Evolutionary conservation across 1,284 basidiomycete genomes (phyloP).

Genomic region (Cutaneotrichosporon sp.): DNA sequence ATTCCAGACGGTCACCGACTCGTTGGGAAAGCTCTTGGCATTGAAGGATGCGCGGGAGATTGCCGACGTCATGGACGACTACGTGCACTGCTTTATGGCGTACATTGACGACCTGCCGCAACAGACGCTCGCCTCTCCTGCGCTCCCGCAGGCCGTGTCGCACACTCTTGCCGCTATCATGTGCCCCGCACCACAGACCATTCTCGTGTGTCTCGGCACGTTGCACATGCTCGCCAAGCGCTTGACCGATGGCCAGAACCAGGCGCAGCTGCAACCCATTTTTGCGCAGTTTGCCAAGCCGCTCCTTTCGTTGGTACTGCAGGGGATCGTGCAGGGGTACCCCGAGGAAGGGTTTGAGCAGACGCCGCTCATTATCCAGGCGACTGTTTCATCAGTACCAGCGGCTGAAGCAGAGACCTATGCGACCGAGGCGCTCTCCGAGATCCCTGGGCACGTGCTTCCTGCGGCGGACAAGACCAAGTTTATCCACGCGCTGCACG

Average conservation of each 20-base stretch:
- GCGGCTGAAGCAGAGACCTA: constrained; percentile 68
- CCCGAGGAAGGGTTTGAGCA: constrained; percentile 77
- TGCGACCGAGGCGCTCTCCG: constrained; percentile 69
- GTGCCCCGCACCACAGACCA: constrained; percentile 74
- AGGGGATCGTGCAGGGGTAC: constrained; percentile 79
- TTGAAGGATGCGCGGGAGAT: constrained; percentile 67
- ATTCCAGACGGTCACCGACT: constrained; percentile 73
- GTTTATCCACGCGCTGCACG: constrained; percentile 71
- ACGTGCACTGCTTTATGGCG: constrained; percentile 75
- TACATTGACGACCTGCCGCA: constrained; percentile 67
- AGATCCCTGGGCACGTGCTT: constrained; percentile 64
- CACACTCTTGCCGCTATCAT: constrained; percentile 73
- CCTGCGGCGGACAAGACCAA: constrained; percentile 69
- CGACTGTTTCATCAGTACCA: constrained; percentile 64
- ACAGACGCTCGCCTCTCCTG: constrained; percentile 71
- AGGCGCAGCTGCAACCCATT: constrained; percentile 59
- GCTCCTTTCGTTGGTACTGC: constrained; percentile 69
- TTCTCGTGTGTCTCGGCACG: constrained; percentile 77
- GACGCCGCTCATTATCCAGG: constrained; percentile 74
- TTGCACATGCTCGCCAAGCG: constrained; percentile 74
- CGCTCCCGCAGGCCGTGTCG: constrained; percentile 72
- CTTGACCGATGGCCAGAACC: constrained; percentile 53
- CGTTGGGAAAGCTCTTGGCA: constrained; percentile 67
- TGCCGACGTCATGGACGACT: constrained; percentile 95
- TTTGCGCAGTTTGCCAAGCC: constrained; percentile 73